Base-by-base conservation (phyloP, 345 rosid species). In the Brassica nigra region DNA sequence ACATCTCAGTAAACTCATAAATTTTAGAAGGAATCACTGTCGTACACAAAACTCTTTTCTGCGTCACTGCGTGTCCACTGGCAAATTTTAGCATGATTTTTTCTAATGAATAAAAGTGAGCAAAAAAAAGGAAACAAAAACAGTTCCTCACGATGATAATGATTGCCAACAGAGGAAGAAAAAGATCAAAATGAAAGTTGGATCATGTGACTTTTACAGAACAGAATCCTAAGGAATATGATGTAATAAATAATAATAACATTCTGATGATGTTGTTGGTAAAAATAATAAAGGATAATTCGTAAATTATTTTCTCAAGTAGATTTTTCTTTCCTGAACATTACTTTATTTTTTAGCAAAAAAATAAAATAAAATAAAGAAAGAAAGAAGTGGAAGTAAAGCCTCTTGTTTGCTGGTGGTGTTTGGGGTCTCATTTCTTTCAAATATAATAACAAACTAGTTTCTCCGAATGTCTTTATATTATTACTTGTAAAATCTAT, bases 141-240 rank as follows among this genome's bases (percentile, higher is more conserved):
- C 36, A 64, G 52, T 31, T 29, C 72, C 76, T 69, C 71, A 52
- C 23, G 67, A 80, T 70, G 83, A 70, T 75, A 80, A 75, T 80
- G 83, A 80, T 80, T 80, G 71, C 83, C 83, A 80, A 69, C 23
- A 62, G 76, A 80, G 76, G 79, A 75, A 55, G 79, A 71, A 80
- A 80, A 74, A 75, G 4, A 75, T 80, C 66, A 69, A 75, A 52
- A 74, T 62, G 62, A 70, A 70, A 80, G 76, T 80, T 80, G 83
- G 83, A 75, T 75, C 83, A 80, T 80, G 83, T 80, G 80, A 80
- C 79, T 75, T 80, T 80, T 80, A 75, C 83, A 80, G 79, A 80
- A 70, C 67, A 64, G 79, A 80, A 75, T 80, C 79, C 76, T 80
- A 80, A 80, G 83, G 76, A 69, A 80, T 80, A 79, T 70, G 76